Evolutionary conservation across 1,284 basidiomycete genomes (phyloP), one percentile per base, ranked within the genome.

Genomic region (Pholiota adiposa): DNA sequence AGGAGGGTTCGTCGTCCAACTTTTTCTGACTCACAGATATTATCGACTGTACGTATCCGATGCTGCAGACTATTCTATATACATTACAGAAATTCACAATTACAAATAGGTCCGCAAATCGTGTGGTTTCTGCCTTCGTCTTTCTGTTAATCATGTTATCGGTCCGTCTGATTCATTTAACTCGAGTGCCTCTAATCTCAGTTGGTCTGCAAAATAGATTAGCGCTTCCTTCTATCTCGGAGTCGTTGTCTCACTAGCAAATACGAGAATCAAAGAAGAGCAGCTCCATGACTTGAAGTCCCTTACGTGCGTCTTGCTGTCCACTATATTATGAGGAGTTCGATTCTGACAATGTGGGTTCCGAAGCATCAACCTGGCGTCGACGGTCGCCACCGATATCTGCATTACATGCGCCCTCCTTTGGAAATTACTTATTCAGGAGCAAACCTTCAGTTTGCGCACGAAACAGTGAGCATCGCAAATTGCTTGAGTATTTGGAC

Each of bases 21-120:
- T 23, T 1, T 64, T 64, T 46, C 55, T 64, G 50, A 50, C 56
- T 11, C 59, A 58, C n/a, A 34, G 63, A 33, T 64, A 64, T 33
- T 64, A 51, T 46, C 54, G 38, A 38, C 34, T 61, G 63, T 61
- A 16, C 53, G 63, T 55, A 21, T 23, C 11, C 7, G n/a, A n/a
- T n/a, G n/a, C n/a, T n/a, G 21, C 3, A 34, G 3, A 19, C 19
- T 4, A 11, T 8, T n/a, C 6, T 11, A 12, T 19, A 7, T 8
- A 14, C 25, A 7, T 7, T 29, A 12, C n/a, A n/a, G n/a, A n/a
- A n/a, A n/a, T 33, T 31, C 4, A 11, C 23, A 9, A n/a, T 19
- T 7, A 16, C n/a, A 4, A 31, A 3, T 43, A 63, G 62, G 16
- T 60, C 62, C 5, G 36, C 40, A n/a, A 63, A 63, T 19, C 50